phyloP scores from a whole-genome alignment of 1,284 basidiomycete genomes.

The Puccinia hordei region DNA sequence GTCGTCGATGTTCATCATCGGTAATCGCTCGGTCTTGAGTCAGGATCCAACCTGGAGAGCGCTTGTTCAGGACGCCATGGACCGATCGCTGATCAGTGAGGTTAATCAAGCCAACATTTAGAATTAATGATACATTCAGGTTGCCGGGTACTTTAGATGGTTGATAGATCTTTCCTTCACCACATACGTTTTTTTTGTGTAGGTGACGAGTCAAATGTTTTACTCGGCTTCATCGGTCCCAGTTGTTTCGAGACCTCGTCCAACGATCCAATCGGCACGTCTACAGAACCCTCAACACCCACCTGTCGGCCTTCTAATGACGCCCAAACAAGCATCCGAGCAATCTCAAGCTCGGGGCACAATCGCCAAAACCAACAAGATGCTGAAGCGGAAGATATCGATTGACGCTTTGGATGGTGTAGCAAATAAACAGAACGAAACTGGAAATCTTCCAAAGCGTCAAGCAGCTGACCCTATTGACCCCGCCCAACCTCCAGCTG shows the following conservation, averaged over 20 bases:
- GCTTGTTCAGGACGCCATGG: constrained; percentile 63
- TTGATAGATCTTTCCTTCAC: background rate
- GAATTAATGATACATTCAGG: background rate
- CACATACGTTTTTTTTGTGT: background rate
- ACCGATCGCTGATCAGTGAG: constrained; percentile 36
- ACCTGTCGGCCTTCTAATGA: constrained; percentile 5
- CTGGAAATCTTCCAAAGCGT: background rate
- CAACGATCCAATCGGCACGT: background rate
- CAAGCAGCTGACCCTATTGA: background rate
- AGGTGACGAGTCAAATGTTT: constrained; percentile 45
- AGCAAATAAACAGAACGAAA: background rate
- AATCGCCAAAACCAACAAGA: background rate
- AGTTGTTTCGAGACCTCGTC: background rate
- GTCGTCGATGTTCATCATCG: constrained; percentile 89
- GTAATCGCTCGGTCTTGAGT: constrained; percentile 65
- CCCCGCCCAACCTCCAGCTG: background rate
- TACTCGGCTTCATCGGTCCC: constrained; percentile 23
- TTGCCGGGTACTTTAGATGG: background rate
- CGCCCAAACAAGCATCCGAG: constrained; percentile 34
- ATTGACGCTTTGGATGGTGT: background rate
- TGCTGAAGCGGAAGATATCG: constrained; percentile 32
- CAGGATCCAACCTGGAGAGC: constrained; percentile 67
- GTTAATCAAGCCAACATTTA: constrained; percentile 20
- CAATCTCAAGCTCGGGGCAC: constrained; percentile 22
- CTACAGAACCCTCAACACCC: background rate